These are phyloP conservation scores for Solanum tarapatanum DNA, from an alignment of 257 asterid genomes.

Conservation along the genomic window DNA sequence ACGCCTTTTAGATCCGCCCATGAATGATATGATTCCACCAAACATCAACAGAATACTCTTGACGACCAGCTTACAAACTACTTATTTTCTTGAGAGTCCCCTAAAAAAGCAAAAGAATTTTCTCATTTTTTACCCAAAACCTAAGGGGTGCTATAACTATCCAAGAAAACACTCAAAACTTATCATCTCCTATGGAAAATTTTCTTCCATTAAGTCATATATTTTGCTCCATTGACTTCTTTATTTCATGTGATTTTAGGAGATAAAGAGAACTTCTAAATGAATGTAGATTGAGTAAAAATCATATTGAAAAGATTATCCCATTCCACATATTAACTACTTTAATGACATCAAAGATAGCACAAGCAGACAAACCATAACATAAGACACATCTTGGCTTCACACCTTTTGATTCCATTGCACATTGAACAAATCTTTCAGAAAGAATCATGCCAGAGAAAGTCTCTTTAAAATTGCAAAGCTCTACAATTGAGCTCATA, in stretches of 20 bases:
- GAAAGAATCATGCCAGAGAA: not conserved
- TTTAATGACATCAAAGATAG: not conserved
- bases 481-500: not conserved
- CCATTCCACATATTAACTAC: not conserved
- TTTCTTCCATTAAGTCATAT: not conserved
- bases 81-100: not conserved
- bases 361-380: not conserved
- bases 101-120: not conserved
- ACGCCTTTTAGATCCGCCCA: not conserved
- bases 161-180: not conserved
- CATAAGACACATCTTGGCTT: not conserved
- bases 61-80: not conserved
- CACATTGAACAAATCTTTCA: not conserved
- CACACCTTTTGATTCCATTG: not conserved
- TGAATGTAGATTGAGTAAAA: not conserved
- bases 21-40: not conserved
- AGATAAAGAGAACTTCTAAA: not conserved
- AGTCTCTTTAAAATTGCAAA: not conserved
- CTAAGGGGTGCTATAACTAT: not conserved
- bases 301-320: not conserved
- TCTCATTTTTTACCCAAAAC: not conserved
- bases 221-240: not conserved
- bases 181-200: not conserved
- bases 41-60: not conserved
- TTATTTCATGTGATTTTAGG: not conserved